phyloP scores from a whole-genome alignment of 352 stramenopile genomes.

The Detonula confervacea region DNA sequence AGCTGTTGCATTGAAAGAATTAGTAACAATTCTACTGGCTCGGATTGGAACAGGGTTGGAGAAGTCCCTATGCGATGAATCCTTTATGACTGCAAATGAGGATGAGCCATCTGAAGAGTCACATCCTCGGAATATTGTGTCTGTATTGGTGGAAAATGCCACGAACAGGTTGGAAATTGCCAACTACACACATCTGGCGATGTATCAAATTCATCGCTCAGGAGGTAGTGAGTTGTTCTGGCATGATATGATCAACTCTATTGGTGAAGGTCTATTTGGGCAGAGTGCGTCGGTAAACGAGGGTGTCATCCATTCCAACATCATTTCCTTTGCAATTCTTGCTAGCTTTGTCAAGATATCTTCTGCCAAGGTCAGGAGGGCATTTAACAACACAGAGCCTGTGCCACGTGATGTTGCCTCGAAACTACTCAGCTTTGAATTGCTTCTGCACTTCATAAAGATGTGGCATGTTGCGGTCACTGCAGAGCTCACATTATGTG shows the following conservation, averaged over 20 bases:
- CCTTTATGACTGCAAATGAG: not conserved
- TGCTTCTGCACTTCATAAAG: slow-evolving; percentile 85
- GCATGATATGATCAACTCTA: slow-evolving; percentile 86
- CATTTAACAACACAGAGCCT: slow-evolving; percentile 47
- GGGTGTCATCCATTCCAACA: slow-evolving; percentile 58
- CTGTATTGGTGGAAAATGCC: slow-evolving; percentile 58
- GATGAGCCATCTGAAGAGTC: not conserved
- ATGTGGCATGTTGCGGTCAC: slow-evolving; percentile 48
- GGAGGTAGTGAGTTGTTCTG: slow-evolving; percentile 85
- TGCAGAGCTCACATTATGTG: slow-evolving; percentile 21
- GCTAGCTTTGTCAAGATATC: slow-evolving; percentile 79
- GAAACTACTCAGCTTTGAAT: slow-evolving; percentile 85
- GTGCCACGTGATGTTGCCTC: slow-evolving; percentile 80
- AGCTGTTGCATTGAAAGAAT: slow-evolving; percentile 76
- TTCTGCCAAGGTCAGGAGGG: slow-evolving; percentile 66
- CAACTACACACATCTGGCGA: slow-evolving; percentile 79
- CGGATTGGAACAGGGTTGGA: slow-evolving; percentile 27
- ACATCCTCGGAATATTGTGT: slow-evolving; percentile 12
- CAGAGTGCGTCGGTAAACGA: slow-evolving; percentile 40
- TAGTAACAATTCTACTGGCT: slow-evolving; percentile 69
- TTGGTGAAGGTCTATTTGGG: slow-evolving; percentile 75
- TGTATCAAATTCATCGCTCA: slow-evolving; percentile 83
- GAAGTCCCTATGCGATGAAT: not conserved
- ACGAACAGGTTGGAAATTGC: slow-evolving; percentile 69
- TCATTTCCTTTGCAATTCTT: slow-evolving; percentile 77